Percentiles rank a stretch among this genome's conserved stretches.
Evolutionary conservation across 2,329 filamentous ascomycete genomes (phyloP).

Genomic region (Pseudocercospora fuligena): DNA sequence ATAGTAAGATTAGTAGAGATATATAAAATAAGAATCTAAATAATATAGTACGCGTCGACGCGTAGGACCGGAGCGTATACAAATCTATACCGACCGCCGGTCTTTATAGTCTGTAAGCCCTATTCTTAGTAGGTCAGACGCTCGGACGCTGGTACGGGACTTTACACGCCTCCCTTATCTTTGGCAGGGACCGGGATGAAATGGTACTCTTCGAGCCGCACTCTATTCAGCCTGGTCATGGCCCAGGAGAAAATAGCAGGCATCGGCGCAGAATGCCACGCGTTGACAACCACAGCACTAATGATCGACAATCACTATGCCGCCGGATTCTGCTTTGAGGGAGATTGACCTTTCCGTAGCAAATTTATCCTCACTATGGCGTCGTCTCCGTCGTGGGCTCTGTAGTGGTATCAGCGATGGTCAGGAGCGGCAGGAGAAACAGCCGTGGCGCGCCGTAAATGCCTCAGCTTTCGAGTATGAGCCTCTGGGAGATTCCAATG

Average conservation of each 20-base stretch:
- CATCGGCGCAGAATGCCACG: constrained; percentile 2
- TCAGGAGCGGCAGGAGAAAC: not conserved
- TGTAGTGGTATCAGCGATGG: not conserved
- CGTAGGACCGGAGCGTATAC: no score
- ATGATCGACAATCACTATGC: not conserved
- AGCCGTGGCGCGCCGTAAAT: not conserved
- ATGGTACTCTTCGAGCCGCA: constrained; percentile 1
- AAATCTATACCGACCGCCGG: no score
- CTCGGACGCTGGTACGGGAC: no score
- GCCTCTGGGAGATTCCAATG: constrained; percentile 3
- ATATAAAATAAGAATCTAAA: no score
- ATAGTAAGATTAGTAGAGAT: no score
- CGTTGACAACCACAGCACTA: not conserved
- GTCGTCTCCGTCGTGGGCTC: not conserved
- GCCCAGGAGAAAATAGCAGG: not conserved
- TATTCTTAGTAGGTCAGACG: no score
- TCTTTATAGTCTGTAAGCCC: no score
- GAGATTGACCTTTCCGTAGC: not conserved
- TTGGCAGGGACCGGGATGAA: not conserved
- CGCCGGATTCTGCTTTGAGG: not conserved
- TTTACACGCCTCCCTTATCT: no score
- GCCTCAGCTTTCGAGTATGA: constrained; percentile 7
- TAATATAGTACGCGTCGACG: no score
- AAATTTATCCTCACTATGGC: not conserved
- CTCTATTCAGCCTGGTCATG: not conserved